Percentiles rank a stretch among this genome's conserved stretches.
These are phyloP conservation scores for Hebeloma cylindrosporum DNA, from an alignment of 768 basidiomycete genomes.

Conservation along the genomic window DNA sequence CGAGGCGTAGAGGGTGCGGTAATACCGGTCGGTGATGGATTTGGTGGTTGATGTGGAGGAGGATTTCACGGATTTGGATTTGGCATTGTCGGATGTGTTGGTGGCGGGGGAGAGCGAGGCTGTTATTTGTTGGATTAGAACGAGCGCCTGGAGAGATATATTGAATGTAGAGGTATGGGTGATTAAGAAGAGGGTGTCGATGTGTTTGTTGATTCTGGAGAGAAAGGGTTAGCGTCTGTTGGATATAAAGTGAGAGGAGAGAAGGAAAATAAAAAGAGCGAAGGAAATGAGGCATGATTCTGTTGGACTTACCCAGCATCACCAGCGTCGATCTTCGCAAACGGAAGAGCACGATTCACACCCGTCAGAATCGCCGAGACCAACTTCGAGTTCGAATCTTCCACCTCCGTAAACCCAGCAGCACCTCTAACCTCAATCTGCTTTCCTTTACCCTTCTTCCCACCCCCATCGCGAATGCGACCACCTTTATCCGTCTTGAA, in stretches of 20 bases:
- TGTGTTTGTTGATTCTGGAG: conserved; percentile 75
- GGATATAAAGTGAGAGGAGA: background rate
- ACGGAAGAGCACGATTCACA: conserved; percentile 93
- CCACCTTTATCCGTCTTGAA: conserved; percentile 40
- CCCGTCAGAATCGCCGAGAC: conserved; percentile 91
- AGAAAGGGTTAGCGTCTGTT: background rate
- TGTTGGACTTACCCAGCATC: conserved; percentile 61
- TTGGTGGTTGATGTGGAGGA: conserved; percentile 40
- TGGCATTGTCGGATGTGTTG: conserved; percentile 38
- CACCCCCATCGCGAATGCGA: conserved; percentile 25
- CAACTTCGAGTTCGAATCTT: conserved; percentile 78
- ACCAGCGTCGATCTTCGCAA: conserved; percentile 75
- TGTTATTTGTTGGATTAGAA: conserved; percentile 84
- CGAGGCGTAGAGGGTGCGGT: conserved; percentile 87
- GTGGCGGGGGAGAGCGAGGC: conserved; percentile 46
- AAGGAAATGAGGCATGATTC: too few species aligned
- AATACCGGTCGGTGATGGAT: conserved; percentile 64
- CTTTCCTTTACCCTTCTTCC: conserved; percentile 40
- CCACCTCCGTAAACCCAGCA: conserved; percentile 70
- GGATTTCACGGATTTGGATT: conserved; percentile 39
- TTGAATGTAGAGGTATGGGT: conserved; percentile 97
- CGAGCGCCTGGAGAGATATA: conserved; percentile 89
- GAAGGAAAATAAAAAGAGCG: background rate
- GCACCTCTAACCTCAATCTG: conserved; percentile 44
- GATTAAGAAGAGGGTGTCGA: conserved; percentile 92